Evolutionary conservation across 192 early-diverging fungal species (phyloP).

Genomic region (Cladochytrium replicatum): DNA sequence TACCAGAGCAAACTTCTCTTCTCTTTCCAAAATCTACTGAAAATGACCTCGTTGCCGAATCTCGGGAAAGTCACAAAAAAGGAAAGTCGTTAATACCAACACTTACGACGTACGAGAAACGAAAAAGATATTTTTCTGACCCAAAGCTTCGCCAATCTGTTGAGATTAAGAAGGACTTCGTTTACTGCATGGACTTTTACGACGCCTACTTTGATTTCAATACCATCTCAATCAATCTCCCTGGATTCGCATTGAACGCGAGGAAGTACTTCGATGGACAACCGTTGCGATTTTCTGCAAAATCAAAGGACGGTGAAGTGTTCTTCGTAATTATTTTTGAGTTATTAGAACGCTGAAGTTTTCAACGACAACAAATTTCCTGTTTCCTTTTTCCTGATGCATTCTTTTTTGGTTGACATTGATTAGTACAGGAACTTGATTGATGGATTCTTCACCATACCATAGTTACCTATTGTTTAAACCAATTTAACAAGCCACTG

Average conservation of each 20-base stretch:
- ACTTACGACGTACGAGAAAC: constrained; percentile 25
- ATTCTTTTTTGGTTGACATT: too few relatives aligned
- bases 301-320: not conserved
- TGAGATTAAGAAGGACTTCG: constrained; percentile 8
- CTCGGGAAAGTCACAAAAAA: not conserved
- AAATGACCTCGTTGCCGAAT: too few relatives aligned
- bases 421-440: too few relatives aligned
- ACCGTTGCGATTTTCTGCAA: constrained; percentile 18
- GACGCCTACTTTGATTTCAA: constrained; percentile 32
- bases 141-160: constrained; percentile 4
- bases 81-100: not conserved
- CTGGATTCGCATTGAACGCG: constrained; percentile 27
- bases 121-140: constrained; percentile 24
- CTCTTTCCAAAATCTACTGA: constrained; percentile 11
- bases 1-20: constrained; percentile 20
- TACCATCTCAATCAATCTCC: constrained; percentile 19
- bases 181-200: constrained; percentile 36
- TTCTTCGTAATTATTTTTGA: constrained; percentile 1
- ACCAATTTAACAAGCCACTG: too few relatives aligned
- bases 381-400: too few relatives aligned
- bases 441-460: too few relatives aligned
- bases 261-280: constrained; percentile 34
- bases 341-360: constrained; percentile 1
- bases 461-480: too few relatives aligned
- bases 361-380: too few relatives aligned